Base-by-base conservation (phyloP, 2,329 filamentous ascomycete species). In the Ceratocystis diversiconidia region DNA sequence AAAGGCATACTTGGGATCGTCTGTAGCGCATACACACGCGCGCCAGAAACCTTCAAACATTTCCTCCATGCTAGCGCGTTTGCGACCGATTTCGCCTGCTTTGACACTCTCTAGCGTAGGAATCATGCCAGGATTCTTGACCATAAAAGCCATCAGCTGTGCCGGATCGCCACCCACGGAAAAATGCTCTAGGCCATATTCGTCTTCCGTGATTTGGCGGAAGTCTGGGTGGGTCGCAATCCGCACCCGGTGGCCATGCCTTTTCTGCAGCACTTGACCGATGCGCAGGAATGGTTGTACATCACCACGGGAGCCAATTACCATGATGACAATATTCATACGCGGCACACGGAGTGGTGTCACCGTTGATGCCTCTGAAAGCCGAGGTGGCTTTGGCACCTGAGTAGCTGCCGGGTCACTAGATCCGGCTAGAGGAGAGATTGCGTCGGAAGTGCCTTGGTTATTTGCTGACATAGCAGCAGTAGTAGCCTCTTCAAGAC, bases 131-230 rank as follows among this genome's bases (percentile, higher is more conserved):
- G 84, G 88, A 70, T 92, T 91, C 75, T 90, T 90, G 43, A 92
- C 88, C 89, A 94, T 92, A 73, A 91, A 92, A 0, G 87, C 86
- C 89, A 92, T 92, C 1, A 94, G 77, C 73, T 92, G 88, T 0
- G 86, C 84, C 1, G 89, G 89, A 70, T 92, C 85, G 1, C 89
- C 89, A 1, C 89, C 89, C 1, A 92, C 83, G 1, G 83, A 86
- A 74, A 92, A 92, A 75, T 92, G 92, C 70, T 92, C 89, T 0
- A 92, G 78, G 0, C 85, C 86, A 0, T 79, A 85, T 68, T 90
- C 86, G 70, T 89, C 81, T 1, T 92, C 83, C 6, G 66, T 67
- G 70, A 92, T 90, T 0, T 89, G 82, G 61, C 84, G 84, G 73
- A 92, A 92, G 0, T 84, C 84, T 1, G 88, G 87, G 71, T 92